Base-by-base conservation (phyloP, 2,329 filamentous ascomycete genomes). In the Fusarium stilboides region DNA sequence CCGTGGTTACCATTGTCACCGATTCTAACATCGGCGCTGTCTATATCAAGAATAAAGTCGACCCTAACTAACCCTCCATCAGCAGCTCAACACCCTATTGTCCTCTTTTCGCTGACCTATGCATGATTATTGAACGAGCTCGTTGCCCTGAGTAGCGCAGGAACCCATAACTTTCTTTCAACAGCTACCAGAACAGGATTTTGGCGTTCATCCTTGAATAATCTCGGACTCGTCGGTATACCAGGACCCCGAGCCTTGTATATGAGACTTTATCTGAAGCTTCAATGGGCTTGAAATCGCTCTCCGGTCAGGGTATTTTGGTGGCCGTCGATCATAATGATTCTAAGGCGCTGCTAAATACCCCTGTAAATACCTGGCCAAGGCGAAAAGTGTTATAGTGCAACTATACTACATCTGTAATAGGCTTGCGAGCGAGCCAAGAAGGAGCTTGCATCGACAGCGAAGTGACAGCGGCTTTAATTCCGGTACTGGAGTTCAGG, bases 21-120 rank as follows among this genome's bases (percentile, higher is more conserved):
- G 19, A 47, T 52, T 53, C 60, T 45, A 58, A 69, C 59, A 33
- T 60, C 52, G 58, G 37, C 46, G 26, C 42, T 61, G 46, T 44
- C 65, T 57, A 15, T 53, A 60, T 66, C 61, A 60, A 69, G 60
- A 65, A 69, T 50, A 50, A 43, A 42, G 55, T 57, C 53, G 53
- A 47, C 43, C 37, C 51, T 49, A 40, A 49, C 37, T 45, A 57
- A 31, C 61, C 65, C 56, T 57, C 62, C 62, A 60, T 49, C 49
- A 68, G 65, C 33, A 31, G 17, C 60, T 34, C 37, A 43, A 68
- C 65, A 65, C 62, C 62, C 60, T 53, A 60, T 44, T 65, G 36
- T 58, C 43, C 39, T 36, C 33, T 37, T 57, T 24, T 44, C 47
- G 45, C 53, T 65, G 60, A 59, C 46, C 13, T 53, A 28, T 60